Base-by-base conservation (phyloP, 2,329 filamentous ascomycete genomes). In the Dothidotthia symphoricarpi region DNA sequence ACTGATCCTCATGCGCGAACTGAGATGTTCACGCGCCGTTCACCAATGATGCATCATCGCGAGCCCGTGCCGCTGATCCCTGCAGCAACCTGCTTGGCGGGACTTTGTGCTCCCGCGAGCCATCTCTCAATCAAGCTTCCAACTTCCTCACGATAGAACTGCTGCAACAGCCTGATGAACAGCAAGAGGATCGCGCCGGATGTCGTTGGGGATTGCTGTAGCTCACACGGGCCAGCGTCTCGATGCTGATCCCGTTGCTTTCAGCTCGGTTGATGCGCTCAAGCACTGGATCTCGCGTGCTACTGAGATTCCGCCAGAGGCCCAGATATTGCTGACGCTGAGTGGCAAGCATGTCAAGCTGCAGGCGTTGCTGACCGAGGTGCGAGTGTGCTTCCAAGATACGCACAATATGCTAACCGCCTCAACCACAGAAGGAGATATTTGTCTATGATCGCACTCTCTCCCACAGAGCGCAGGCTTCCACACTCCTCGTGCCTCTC, bases 201-300 rank as follows among this genome's bases (percentile, higher is more conserved):
- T 95, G 88, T 86, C 87, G 74, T 81, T 91, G 67, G 82, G 88
- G 73, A 83, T 95, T 70, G 87, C 88, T 75, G 84, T 95, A 66
- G 89, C 88, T 77, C 90, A 95, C 73, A 89, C 86, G 70, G 91
- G 91, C 75, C 84, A 88, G 76, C 84, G 85, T 71, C 78, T 95
- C 64, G 77, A 83, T 67, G 79, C 86, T 67, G 87, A 95, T 71
- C 80, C 83, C 53, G 77, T 82, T 49, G 80, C 82, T 63, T 86
- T 91, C 69, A 76, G 78, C 55, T 85, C 83, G 41, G 78, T 95
- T 64, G 91, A 97, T 70, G 85, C 86, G 48, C 80, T 97, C 55
- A 88, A 86, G 69, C 72, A 77, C 67, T 93, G 88, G 82, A 84
- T 97, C 55, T 77, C 84, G 45, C 78, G 78, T 53, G 80, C 85